A percentile compares a stretch with the other conserved stretches of the same genome.
These are phyloP conservation scores for Aspergillus heteromorphus DNA, from an alignment of 495 filamentous ascomycete species.

Conservation along the genomic window DNA sequence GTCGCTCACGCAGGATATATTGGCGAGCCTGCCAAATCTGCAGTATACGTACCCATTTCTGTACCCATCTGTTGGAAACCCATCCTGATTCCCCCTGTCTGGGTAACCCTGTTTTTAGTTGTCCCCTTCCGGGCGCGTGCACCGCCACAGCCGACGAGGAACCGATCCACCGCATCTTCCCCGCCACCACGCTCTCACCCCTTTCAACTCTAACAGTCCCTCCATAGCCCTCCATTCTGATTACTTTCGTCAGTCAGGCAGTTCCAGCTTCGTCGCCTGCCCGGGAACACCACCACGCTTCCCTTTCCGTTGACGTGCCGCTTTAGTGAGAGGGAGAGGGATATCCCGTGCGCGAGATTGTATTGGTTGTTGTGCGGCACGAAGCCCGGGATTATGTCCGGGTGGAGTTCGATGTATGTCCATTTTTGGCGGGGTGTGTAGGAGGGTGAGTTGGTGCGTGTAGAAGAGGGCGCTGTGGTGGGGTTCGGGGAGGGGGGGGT, in stretches of 20 bases:
- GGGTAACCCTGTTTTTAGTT: no score
- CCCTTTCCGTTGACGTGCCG: background rate
- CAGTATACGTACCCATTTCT: no score
- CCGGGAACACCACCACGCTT: constrained; percentile 9
- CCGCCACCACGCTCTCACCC: no score
- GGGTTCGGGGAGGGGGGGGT: background rate
- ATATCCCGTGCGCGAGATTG: background rate
- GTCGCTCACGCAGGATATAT: no score
- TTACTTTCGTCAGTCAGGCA: constrained; percentile 33
- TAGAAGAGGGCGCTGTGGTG: background rate
- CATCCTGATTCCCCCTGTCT: no score
- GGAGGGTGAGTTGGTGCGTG: background rate
- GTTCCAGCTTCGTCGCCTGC: constrained; percentile 10
- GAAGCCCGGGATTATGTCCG: background rate
- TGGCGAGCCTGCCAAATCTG: no score
- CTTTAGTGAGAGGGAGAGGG: background rate
- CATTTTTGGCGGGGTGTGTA: background rate
- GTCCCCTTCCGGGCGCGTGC: no score
- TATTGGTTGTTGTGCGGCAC: constrained; percentile 1
- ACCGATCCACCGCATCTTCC: no score
- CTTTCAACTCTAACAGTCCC: no score
- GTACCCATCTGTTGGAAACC: no score
- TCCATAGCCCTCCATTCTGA: no score
- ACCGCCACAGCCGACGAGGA: no score
- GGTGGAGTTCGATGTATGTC: background rate